Conservation (phyloP, 73 alveolate genomes). For the Tetrahymena malaccensis region DNA sequence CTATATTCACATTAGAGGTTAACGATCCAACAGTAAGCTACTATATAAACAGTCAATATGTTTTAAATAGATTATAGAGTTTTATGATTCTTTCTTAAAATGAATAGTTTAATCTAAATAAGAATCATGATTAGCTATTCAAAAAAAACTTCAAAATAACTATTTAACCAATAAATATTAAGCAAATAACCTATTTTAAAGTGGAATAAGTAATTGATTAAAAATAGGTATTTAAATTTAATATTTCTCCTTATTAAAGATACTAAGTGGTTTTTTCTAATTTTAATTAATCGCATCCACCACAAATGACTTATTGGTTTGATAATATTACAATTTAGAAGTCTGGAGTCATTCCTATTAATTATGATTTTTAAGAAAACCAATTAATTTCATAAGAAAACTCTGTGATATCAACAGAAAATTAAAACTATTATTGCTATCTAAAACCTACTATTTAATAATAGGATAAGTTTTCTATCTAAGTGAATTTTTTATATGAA, state of each 20-base stretch:
- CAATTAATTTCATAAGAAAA: neutral
- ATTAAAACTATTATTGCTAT: neutral
- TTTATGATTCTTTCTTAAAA: neutral
- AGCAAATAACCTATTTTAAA: too few species aligned
- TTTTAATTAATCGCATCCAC: neutral
- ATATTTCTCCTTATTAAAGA: neutral
- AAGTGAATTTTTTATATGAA: neutral
- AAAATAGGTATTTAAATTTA: too few species aligned
- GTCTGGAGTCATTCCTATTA: too few species aligned
- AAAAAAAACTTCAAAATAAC: too few species aligned
- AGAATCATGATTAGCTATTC: neutral
- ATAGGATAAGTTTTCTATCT: too few species aligned
- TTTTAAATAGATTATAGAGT: neutral
- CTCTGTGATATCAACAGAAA: neutral
- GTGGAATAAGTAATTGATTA: neutral
- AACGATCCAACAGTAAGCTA: neutral
- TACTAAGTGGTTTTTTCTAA: too few species aligned
- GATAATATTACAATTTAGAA: neutral
- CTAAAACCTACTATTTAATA: too few species aligned
- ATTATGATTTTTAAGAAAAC: neutral
- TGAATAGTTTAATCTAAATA: too few species aligned
- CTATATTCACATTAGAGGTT: neutral
- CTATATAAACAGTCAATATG: neutral
- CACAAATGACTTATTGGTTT: neutral
- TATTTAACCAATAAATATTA: too few species aligned